Percentiles rank a stretch among this genome's conserved stretches.
Conservation (phyloP, 2,329 filamentous ascomycete species). For the Pyrenochaeta sp. region DNA sequence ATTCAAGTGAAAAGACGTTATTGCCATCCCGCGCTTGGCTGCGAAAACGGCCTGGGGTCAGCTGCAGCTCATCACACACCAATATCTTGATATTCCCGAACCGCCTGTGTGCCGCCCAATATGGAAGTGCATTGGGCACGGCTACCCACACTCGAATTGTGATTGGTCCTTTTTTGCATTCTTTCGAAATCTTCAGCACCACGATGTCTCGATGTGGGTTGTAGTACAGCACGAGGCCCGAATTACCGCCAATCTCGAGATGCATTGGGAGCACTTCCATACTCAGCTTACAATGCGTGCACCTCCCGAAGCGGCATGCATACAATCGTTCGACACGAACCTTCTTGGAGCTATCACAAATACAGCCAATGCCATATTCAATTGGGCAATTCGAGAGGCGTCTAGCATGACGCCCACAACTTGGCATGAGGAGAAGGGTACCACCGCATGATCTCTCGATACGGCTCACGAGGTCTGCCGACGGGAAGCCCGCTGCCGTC, state of each 20-base stretch:
- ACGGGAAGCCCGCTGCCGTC: background rate
- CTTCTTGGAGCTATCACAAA: background rate
- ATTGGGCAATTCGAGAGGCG: background rate
- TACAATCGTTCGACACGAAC: background rate
- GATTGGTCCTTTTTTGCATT: constrained; percentile 32
- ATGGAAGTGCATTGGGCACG: constrained; percentile 17
- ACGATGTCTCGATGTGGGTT: constrained; percentile 16
- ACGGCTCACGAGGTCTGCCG: background rate
- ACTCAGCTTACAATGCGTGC: background rate
- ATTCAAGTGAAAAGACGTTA: constrained; percentile 16
- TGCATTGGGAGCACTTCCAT: background rate
- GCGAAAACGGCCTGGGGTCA: constrained; percentile 24
- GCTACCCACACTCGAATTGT: constrained; percentile 15
- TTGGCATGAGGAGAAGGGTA: constrained; percentile 4
- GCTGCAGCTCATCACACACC: constrained; percentile 44
- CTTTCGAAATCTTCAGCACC: constrained; percentile 7
- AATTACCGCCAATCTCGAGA: constrained; percentile 7
- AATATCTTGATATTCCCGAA: constrained; percentile 34
- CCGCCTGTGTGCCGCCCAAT: constrained; percentile 22
- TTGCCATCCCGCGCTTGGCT: constrained; percentile 34
- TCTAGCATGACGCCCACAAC: background rate
- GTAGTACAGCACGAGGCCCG: constrained; percentile 23
- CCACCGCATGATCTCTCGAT: constrained; percentile 3
- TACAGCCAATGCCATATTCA: background rate
- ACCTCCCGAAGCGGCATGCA: background rate